phyloP scores from a whole-genome alignment of 768 basidiomycete species.

The Neoboletus subvelutipes region DNA sequence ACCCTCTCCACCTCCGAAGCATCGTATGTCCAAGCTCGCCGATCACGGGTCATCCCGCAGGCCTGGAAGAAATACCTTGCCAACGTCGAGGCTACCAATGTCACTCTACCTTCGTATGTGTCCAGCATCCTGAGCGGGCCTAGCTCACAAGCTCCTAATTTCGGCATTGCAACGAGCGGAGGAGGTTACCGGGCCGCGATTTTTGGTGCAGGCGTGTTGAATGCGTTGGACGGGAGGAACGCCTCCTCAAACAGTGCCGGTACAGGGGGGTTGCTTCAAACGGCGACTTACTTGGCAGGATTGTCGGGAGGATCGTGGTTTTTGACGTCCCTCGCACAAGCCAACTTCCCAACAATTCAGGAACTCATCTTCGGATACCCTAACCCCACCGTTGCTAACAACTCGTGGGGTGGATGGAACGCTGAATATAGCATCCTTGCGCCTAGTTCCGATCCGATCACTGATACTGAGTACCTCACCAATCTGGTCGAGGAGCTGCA shows the following conservation, averaged over 20 bases:
- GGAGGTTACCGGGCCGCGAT: constrained; percentile 58
- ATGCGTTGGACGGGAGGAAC: constrained; percentile 52
- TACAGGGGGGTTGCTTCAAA: constrained; percentile 51
- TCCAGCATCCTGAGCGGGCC: constrained; percentile 28
- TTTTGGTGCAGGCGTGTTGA: constrained; percentile 51
- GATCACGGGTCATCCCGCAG: constrained; percentile 35
- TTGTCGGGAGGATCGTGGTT: constrained; percentile 47
- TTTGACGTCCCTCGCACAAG: constrained; percentile 40
- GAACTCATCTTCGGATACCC: constrained; percentile 37
- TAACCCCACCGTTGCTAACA: constrained; percentile 12
- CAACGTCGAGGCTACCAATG: constrained; percentile 34
- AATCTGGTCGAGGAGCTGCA: constrained; percentile 26
- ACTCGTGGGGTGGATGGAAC: constrained; percentile 37
- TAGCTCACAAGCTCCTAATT: constrained; percentile 29
- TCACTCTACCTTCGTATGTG: constrained; percentile 36
- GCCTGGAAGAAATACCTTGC: constrained; percentile 43
- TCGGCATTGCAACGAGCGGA: constrained; percentile 54
- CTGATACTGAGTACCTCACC: constrained; percentile 15
- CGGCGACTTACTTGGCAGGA: constrained; percentile 52
- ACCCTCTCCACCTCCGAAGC: constrained; percentile 37
- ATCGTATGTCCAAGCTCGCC: constrained; percentile 37
- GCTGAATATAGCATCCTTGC: constrained; percentile 18
- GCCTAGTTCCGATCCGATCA: constrained; percentile 22
- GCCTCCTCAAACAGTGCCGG: constrained; percentile 40
- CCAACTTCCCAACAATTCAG: constrained; percentile 40